phyloP scores from a whole-genome alignment of 2,329 filamentous ascomycete genomes.

The Waltergamsia citrina region DNA sequence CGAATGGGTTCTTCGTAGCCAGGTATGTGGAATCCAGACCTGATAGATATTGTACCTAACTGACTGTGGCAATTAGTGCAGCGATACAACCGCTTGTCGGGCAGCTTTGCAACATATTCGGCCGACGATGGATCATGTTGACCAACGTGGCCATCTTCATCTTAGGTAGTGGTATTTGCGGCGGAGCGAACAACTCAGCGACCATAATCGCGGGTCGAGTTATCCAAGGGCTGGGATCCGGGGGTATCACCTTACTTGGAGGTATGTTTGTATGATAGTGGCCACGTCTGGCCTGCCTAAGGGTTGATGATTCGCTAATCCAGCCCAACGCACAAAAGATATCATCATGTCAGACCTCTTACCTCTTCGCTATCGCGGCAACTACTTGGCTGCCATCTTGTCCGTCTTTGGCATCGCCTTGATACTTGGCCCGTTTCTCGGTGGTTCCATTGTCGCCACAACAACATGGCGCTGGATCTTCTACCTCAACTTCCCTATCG shows the following conservation, averaged over 20 bases:
- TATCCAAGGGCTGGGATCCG: background rate
- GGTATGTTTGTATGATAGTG: constrained; percentile 36
- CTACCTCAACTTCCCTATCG: constrained; percentile 24
- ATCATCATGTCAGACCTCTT: constrained; percentile 32
- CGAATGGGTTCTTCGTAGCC: constrained; percentile 12
- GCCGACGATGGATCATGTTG: constrained; percentile 11
- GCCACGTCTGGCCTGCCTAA: constrained; percentile 24
- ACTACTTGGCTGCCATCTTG: constrained; percentile 25
- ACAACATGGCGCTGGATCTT: constrained; percentile 16
- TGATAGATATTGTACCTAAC: background rate
- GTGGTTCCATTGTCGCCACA: constrained; percentile 8
- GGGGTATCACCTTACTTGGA: constrained; percentile 10
- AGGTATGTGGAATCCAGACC: too few relatives aligned
- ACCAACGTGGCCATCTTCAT: constrained; percentile 2
- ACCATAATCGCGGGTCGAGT: background rate
- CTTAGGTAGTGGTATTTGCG: constrained; percentile 21
- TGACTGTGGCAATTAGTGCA: constrained; percentile 1
- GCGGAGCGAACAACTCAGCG: constrained; percentile 8
- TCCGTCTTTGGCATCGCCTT: constrained; percentile 16
- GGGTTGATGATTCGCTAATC: too few relatives aligned
- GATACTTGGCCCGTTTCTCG: constrained; percentile 20
- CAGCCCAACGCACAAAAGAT: constrained; percentile 21
- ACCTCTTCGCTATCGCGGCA: constrained; percentile 33
- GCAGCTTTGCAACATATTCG: constrained; percentile 14
- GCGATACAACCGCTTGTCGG: constrained; percentile 25